A percentile compares a stretch with the other conserved stretches of the same genome.
These are phyloP conservation scores for Chlamydomonas incerta DNA, from an alignment of 139 green algal species.

Conservation along the genomic window DNA sequence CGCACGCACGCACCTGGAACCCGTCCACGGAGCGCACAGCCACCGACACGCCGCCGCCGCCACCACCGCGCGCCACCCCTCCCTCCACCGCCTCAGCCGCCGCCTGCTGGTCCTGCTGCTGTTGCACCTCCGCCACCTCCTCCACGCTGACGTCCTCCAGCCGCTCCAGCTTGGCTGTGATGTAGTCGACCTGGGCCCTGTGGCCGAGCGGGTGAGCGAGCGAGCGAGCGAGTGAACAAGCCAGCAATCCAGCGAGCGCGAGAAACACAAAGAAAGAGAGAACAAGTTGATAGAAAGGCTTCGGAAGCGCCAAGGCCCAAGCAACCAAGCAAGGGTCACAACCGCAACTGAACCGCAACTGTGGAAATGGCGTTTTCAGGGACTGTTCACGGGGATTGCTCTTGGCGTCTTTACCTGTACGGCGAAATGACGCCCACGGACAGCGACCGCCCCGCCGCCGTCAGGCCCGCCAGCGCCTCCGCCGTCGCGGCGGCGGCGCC, in stretches of 20 bases:
- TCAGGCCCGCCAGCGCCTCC: not conserved
- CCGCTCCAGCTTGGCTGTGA: not conserved
- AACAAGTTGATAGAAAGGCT: no score
- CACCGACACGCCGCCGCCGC: not conserved
- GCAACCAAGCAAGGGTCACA: no score
- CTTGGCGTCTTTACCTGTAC: not conserved
- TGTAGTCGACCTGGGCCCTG: slow-evolving; percentile 1
- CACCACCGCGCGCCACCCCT: not conserved
- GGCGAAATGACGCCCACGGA: slow-evolving; percentile 21
- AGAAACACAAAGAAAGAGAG: no score
- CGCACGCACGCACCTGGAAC: not conserved
- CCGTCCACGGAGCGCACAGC: slow-evolving; percentile 15
- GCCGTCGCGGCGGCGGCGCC: not conserved
- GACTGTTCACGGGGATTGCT: no score
- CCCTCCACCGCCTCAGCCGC: no score
- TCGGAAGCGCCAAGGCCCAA: no score
- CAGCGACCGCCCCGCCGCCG: not conserved
- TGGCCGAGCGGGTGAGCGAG: not conserved
- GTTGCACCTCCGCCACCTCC: no score
- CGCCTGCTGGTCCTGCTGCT: not conserved
- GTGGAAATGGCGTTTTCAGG: no score
- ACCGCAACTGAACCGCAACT: no score
- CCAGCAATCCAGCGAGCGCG: no score
- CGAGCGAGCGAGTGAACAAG: no score
- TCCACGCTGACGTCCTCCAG: not conserved